Evolutionary conservation across 306 rosid genomes (phyloP).

Genomic region (Quercus variabilis): DNA sequence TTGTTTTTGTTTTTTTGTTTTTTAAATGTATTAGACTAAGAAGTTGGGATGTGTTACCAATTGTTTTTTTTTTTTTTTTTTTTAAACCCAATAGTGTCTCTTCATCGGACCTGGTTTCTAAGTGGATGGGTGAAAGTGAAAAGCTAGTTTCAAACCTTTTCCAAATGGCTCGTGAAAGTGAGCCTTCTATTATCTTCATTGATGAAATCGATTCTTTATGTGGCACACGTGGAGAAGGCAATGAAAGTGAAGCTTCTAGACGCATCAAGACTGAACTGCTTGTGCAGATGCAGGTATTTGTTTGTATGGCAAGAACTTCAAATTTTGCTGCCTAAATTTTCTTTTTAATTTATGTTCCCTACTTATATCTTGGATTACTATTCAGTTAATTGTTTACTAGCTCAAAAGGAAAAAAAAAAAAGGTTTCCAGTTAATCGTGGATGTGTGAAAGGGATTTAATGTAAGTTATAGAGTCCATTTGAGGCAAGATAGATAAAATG

Average conservation of each 20-base stretch:
- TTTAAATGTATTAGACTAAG: neutral
- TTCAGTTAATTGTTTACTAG: neutral
- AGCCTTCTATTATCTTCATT: conserved; percentile 91
- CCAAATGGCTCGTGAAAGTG: conserved; percentile 99
- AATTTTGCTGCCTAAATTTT: neutral
- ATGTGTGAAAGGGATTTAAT: neutral
- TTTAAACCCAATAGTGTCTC: conserved; percentile 66
- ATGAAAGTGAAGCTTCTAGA: conserved; percentile 99
- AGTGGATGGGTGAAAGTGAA: conserved; percentile 99
- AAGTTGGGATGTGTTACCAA: neutral
- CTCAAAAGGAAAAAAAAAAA: no score
- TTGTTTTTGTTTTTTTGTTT: neutral
- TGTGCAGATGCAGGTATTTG: conserved; percentile 98
- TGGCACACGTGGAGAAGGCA: conserved; percentile 98
- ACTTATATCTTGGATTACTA: neutral
- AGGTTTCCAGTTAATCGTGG: neutral
- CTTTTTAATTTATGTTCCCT: neutral
- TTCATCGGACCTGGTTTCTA: conserved; percentile 95
- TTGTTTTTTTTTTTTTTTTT: neutral
- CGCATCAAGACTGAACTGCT: conserved; percentile 98
- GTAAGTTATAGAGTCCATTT: neutral
- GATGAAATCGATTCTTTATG: conserved; percentile 99
- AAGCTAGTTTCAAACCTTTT: conserved; percentile 95
- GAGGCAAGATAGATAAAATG: neutral
- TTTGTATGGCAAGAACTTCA: conserved; percentile 23